Conservation (phyloP, 202 grass and related monocot genomes). For the Schoenoplectus triqueter region DNA sequence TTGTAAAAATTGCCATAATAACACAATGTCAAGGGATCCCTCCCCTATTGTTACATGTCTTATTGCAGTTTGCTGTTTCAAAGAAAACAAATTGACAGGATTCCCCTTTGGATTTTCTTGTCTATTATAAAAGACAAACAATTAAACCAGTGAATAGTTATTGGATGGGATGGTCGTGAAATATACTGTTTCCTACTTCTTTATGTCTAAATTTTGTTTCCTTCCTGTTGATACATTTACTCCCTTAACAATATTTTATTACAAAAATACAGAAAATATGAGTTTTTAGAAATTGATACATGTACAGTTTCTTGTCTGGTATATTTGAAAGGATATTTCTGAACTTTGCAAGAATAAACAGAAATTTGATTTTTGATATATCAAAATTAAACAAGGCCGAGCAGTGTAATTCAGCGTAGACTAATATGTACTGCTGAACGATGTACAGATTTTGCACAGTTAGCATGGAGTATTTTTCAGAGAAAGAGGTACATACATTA, state of each 20-base stretch:
- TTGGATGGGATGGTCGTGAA: neutral
- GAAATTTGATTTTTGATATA: neutral
- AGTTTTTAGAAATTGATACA: neutral
- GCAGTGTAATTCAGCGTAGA: neutral
- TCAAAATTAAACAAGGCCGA: conserved; percentile 12
- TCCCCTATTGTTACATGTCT: neutral
- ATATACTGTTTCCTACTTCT: neutral
- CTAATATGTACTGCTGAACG: neutral
- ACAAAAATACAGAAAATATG: neutral
- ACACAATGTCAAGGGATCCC: no score
- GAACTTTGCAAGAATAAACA: neutral
- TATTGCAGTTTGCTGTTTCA: conserved; percentile 15
- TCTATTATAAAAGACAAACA: conserved; percentile 26
- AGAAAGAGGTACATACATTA: conserved; percentile 1
- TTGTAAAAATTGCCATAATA: no score
- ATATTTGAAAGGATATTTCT: neutral
- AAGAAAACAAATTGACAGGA: conserved; percentile 24
- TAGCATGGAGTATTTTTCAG: conserved; percentile 20
- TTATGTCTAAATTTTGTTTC: neutral
- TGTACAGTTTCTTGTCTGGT: neutral
- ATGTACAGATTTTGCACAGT: conserved; percentile 1
- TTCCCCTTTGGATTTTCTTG: conserved; percentile 33
- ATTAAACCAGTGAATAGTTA: conserved; percentile 16
- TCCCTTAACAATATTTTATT: neutral
- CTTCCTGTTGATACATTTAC: neutral